Evolutionary conservation across 75 land plant species (phyloP), one percentile per base, ranked within the genome.

Genomic region (Pinus tabuliformis): DNA sequence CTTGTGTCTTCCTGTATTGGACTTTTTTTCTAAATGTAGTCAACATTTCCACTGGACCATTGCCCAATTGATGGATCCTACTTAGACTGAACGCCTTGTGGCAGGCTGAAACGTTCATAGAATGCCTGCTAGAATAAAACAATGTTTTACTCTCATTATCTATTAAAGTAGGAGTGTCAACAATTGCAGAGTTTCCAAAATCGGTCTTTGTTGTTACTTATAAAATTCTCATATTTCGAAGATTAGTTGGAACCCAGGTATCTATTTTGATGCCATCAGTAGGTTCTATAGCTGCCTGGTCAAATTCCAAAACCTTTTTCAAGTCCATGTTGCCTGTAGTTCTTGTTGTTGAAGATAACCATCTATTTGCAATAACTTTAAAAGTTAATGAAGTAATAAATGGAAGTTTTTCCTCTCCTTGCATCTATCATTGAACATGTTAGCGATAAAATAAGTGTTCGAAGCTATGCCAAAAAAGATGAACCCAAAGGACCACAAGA

Each of bases 231-330:
- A 85, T 59, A 76, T 89, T 86, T 26, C 89, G 87, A 59, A 91
- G 90, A 73, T 80, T 82, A 58, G 94, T 92, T 64, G 90, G 92
- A 57, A 92, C 80, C 28, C 97, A 85, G 33, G 94, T 94, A 76
- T 87, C 86, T 56, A 87, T 80, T 18, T 94, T 92, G 56, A 94
- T 95, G 70, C 79, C 81, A 56, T 94, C 93, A 6, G 96, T 94
- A 75, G 75, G 58, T 52, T 86, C 89, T 78, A 91, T 91, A 75
- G 94, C 89, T 52, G 79, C 84, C 75, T 88, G 87, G 18, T 94
- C 94, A 77, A 92, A 94, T 70, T 81, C 87, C 64, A 88, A 75
- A 14, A 90, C 83, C 79, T 91, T 92, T 71, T 94, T 82, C 80
- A 87, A 84, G 75, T 86, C 85, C 56, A 83, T 70, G 74, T 65